Percentiles rank a stretch among this genome's conserved stretches.
phyloP scores from a whole-genome alignment of 306 rosid genomes.

The Sophora flavescens region DNA sequence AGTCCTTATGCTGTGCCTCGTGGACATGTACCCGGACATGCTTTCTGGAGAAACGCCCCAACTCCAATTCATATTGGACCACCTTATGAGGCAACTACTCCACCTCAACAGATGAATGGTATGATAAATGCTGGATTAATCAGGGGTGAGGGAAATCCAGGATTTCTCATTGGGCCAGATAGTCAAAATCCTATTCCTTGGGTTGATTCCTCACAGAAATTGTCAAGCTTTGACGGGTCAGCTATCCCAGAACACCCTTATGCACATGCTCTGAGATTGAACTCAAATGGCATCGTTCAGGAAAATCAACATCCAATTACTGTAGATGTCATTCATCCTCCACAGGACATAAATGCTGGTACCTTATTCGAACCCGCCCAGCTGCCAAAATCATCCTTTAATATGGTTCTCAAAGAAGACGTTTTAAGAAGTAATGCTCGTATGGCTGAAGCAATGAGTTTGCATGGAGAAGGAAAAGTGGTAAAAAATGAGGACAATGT shows the following conservation, averaged over 20 bases:
- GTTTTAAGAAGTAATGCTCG: slow-evolving; percentile 46
- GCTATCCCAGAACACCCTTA: slow-evolving; percentile 61
- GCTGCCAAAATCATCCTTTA: slow-evolving; percentile 53
- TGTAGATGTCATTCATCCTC: slow-evolving; percentile 52
- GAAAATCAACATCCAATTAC: slow-evolving; percentile 58
- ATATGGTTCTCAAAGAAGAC: slow-evolving; percentile 45
- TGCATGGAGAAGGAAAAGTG: slow-evolving; percentile 52
- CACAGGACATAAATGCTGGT: slow-evolving; percentile 47
- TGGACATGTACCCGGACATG: slow-evolving; percentile 67
- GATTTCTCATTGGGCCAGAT: slow-evolving; percentile 63
- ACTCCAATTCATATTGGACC: slow-evolving; percentile 64
- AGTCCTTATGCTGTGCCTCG: slow-evolving; percentile 60
- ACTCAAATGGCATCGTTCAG: slow-evolving; percentile 49
- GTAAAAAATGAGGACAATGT: slow-evolving; percentile 45
- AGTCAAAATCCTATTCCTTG: slow-evolving; percentile 66
- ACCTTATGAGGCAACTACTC: slow-evolving; percentile 65
- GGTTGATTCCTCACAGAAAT: slow-evolving; percentile 76
- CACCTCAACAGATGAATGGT: slow-evolving; percentile 67
- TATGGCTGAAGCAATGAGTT: slow-evolving; percentile 48
- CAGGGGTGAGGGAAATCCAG: slow-evolving; percentile 76
- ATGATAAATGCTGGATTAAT: slow-evolving; percentile 64
- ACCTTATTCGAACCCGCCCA: slow-evolving; percentile 49
- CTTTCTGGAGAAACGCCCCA: slow-evolving; percentile 73
- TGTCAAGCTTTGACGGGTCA: slow-evolving; percentile 66
- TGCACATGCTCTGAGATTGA: slow-evolving; percentile 62